These are phyloP conservation scores for Rhodosporidiobolus odoratus DNA, from an alignment of 768 basidiomycete genomes.

Conservation along the genomic window DNA sequence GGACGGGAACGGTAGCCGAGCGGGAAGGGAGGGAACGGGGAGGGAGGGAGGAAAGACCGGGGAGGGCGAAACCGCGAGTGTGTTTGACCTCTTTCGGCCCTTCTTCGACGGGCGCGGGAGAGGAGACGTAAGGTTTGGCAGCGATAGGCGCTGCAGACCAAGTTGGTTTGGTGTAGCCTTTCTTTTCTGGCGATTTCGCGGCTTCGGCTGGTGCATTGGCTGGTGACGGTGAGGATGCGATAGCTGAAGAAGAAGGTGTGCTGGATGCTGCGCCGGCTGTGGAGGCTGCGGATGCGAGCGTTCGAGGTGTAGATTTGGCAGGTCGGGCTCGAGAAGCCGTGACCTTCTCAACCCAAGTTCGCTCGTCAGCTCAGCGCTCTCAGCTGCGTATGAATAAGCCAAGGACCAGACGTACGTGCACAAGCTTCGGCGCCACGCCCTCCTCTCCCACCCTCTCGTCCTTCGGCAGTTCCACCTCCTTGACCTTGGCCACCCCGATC, in stretches of 20 bases:
- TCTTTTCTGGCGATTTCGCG: too few species aligned
- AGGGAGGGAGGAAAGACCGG: constrained; percentile 13
- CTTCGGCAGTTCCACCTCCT: not conserved
- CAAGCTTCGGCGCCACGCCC: not conserved
- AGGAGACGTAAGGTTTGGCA: not conserved
- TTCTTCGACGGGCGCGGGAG: not conserved
- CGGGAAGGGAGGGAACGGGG: not conserved
- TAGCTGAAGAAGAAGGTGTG: not conserved
- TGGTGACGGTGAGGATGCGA: not conserved
- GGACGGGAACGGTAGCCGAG: not conserved
- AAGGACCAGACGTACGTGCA: not conserved
- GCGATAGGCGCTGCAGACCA: constrained; percentile 23
- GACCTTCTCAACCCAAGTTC: not conserved
- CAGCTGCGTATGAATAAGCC: not conserved
- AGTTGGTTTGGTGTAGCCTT: constrained; percentile 7
- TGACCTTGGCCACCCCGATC: not conserved
- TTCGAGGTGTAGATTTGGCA: constrained; percentile 15
- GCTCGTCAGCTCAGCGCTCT: too few species aligned
- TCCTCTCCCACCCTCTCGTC: not conserved
- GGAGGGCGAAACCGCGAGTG: constrained; percentile 32
- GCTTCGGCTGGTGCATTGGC: not conserved
- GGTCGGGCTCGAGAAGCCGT: constrained; percentile 13
- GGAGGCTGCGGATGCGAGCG: not conserved
- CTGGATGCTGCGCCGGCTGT: not conserved
- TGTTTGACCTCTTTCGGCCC: not conserved